Conservation (phyloP, 78 protist species). For the Dictyostelium intermedium region DNA sequence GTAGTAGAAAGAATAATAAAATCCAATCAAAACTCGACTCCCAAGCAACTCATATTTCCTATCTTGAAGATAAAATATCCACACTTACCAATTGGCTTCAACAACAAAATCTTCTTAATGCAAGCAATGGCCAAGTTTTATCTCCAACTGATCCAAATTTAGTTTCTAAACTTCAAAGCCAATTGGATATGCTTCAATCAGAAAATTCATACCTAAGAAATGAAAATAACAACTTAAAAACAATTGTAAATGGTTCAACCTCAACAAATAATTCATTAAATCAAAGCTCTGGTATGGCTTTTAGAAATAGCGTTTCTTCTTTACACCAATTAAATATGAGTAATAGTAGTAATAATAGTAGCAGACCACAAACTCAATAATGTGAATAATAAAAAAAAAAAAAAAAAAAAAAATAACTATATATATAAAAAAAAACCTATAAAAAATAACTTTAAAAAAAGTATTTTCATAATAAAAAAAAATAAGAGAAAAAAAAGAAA, state of each 20-base stretch:
- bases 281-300: slow-evolving; percentile 32
- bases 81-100: slow-evolving; percentile 35
- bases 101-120: slow-evolving; percentile 8
- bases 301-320: slow-evolving; percentile 1
- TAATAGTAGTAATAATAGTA: background rate
- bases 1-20: slow-evolving; percentile 3
- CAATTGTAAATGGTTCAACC: background rate
- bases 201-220: slow-evolving; percentile 40
- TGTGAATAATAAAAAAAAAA: background rate
- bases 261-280: slow-evolving; percentile 1
- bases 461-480: background rate
- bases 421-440: background rate
- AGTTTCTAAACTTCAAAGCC: slow-evolving; percentile 31
- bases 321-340: slow-evolving; percentile 10
- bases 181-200: slow-evolving; percentile 42
- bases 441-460: background rate
- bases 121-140: background rate
- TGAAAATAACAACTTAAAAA: slow-evolving; percentile 48
- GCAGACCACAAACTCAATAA: slow-evolving; percentile 7
- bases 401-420: background rate
- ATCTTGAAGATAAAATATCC: slow-evolving; percentile 63
- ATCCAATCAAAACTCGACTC: slow-evolving; percentile 46
- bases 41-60: slow-evolving; percentile 48
- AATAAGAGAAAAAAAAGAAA: background rate
- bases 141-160: slow-evolving; percentile 15